phyloP scores from a whole-genome alignment of 371 early-diverging fungal species.

The Chytridium lagenaria region DNA sequence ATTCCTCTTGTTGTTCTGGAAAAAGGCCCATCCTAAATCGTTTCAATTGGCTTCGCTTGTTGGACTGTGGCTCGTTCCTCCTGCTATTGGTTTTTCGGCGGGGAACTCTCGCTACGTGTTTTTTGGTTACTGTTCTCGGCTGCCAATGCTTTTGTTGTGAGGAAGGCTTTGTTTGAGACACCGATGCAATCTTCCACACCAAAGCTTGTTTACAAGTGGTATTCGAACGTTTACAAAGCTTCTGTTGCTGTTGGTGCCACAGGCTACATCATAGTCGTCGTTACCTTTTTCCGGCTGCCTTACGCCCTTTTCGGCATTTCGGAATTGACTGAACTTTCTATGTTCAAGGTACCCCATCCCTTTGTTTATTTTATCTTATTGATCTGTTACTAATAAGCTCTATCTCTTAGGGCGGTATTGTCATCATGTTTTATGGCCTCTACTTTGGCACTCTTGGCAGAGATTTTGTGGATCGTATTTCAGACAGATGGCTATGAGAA shows the following conservation, averaged over 20 bases:
- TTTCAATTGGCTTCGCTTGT: constrained; percentile 75
- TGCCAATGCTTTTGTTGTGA: constrained; percentile 54
- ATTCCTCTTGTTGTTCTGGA: constrained; percentile 78
- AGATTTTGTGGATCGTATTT: constrained; percentile 84
- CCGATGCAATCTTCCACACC: constrained; percentile 62
- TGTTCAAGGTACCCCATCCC: constrained; percentile 42
- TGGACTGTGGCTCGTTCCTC: constrained; percentile 76
- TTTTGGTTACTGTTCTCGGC: constrained; percentile 57
- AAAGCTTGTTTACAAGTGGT: constrained; percentile 65
- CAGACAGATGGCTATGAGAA: constrained; percentile 82
- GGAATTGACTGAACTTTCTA: constrained; percentile 38
- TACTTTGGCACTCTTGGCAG: constrained; percentile 75
- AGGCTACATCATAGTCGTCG: constrained; percentile 54
- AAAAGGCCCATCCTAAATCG: constrained; percentile 74
- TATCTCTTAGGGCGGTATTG: constrained; percentile 49
- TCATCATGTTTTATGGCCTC: constrained; percentile 65
- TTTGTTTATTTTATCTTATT: constrained; percentile 7
- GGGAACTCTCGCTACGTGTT: constrained; percentile 59
- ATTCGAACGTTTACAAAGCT: constrained; percentile 57
- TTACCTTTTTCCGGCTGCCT: constrained; percentile 61
- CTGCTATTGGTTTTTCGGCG: constrained; percentile 58
- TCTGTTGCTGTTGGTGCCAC: constrained; percentile 54
- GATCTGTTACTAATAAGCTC: constrained; percentile 8
- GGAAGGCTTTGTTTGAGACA: constrained; percentile 52
- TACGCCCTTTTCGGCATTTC: constrained; percentile 42